Evolutionary conservation across 2,329 filamentous ascomycete species (phyloP), one percentile per base, ranked within the genome.

Genomic region (Exophiala lecanii-corni): DNA sequence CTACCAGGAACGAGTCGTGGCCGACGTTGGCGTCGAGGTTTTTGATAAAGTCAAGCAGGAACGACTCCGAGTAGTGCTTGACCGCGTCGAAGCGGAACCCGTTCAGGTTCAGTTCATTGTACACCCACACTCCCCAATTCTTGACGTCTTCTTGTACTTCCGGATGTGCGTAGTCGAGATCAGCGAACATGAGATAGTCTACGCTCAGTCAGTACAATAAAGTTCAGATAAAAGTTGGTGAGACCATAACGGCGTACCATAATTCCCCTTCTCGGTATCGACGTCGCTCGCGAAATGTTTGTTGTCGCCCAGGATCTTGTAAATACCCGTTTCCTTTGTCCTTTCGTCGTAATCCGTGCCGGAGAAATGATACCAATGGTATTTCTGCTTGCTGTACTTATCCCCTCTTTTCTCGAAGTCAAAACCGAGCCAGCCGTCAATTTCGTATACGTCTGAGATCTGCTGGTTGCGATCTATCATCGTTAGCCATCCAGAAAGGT

Each of bases 161-260:
- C 0, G 72, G 69, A 44, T 80, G 73, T 3, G 61, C 56, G 56
- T 81, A 81, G 62, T 82, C 78, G 30, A 83, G 20, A 57, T 84
- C 78, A 2, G 77, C 76, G 52, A 80, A 82, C 75, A 83, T 81
- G 18, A 83, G 69, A 55, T 78, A 83, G 39, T 92, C 68, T 97
- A 91, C 53, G 82, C 92, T 76, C 91, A n/a, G n/a, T n/a, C n/a
- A n/a, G n/a, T n/a, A n/a, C n/a, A n/a, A n/a, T n/a, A n/a, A n/a
- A n/a, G n/a, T n/a, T n/a, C n/a, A n/a, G n/a, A n/a, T n/a, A n/a
- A n/a, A n/a, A n/a, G n/a, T n/a, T n/a, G n/a, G n/a, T n/a, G n/a
- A n/a, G n/a, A n/a, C n/a, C n/a, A n/a, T n/a, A n/a, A n/a, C 63
- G 5, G 21, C 42, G 7, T 18, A 45, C 39, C 63, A 43, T 69